Evolutionary conservation across 2,329 filamentous ascomycete genomes (phyloP).

Genomic region (Helminthosporium solani): DNA sequence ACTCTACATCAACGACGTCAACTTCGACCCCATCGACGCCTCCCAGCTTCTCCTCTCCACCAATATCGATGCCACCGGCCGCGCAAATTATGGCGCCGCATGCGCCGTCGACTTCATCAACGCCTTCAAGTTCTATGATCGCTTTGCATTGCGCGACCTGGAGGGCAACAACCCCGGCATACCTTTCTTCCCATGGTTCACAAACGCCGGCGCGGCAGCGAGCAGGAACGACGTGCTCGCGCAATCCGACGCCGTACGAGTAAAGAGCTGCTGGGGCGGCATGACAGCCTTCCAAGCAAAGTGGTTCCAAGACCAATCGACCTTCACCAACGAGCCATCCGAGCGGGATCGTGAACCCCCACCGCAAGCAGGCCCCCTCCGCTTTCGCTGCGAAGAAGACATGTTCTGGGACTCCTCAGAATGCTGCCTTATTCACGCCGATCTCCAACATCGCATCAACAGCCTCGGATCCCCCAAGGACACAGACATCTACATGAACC

Average conservation of each 20-base stretch:
- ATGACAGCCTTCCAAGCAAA: constrained; percentile 68
- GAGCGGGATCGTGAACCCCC: constrained; percentile 1
- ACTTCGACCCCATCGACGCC: constrained; percentile 60
- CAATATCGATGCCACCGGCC: constrained; percentile 55
- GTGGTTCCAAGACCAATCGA: constrained; percentile 54
- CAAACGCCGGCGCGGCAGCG: constrained; percentile 51
- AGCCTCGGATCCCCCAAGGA: constrained; percentile 44
- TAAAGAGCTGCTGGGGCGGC: constrained; percentile 75
- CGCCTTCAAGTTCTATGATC: constrained; percentile 70
- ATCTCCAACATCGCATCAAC: constrained; percentile 43
- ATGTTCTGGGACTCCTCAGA: constrained; percentile 51
- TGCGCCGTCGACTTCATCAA: constrained; percentile 71
- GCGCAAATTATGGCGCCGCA: constrained; percentile 61
- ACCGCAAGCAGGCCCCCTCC: constrained; percentile 37
- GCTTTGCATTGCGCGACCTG: constrained; percentile 68
- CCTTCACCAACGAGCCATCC: neutral
- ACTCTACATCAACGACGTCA: constrained; percentile 67
- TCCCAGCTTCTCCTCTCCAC: constrained; percentile 65
- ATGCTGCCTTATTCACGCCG: constrained; percentile 52
- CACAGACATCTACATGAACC: constrained; percentile 71
- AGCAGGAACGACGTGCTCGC: constrained; percentile 62
- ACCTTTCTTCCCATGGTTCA: constrained; percentile 69
- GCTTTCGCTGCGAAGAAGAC: constrained; percentile 47
- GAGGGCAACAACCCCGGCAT: constrained; percentile 65
- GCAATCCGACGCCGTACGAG: constrained; percentile 64